These are phyloP conservation scores for Beauveria sp. DNA, from an alignment of 2,329 filamentous ascomycete genomes.

Conservation along the genomic window DNA sequence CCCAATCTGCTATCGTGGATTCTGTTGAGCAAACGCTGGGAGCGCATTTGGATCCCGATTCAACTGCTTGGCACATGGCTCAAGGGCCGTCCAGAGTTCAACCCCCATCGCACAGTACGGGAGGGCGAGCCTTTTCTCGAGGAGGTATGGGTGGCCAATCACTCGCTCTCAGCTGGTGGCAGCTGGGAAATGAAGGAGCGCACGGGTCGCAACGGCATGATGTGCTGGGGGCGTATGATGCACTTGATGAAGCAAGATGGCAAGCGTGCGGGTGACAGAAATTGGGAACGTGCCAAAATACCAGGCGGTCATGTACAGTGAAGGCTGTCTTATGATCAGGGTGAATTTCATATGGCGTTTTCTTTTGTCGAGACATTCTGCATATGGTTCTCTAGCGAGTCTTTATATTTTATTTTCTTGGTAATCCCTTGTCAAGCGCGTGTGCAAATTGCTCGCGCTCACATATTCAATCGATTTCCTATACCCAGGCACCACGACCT, in stretches of 20 bases:
- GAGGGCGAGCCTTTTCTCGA: constrained; percentile 48
- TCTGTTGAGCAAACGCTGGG: constrained; percentile 52
- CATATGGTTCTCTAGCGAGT: not conserved
- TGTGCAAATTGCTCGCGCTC: not conserved
- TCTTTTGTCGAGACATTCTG: not conserved
- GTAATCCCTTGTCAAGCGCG: not conserved
- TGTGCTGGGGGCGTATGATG: constrained; percentile 48
- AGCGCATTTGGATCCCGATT: constrained; percentile 53
- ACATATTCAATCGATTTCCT: not conserved
- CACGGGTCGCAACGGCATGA: constrained; percentile 42
- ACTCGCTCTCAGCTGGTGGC: constrained; percentile 15
- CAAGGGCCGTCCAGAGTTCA: constrained; percentile 49
- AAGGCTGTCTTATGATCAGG: not conserved
- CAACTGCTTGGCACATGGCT: constrained; percentile 52
- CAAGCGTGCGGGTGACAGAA: constrained; percentile 12
- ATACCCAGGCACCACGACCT: not conserved
- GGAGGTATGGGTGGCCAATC: constrained; percentile 36
- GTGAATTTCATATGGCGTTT: not conserved
- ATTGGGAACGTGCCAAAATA: constrained; percentile 4
- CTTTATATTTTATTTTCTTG: not conserved
- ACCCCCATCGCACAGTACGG: constrained; percentile 51
- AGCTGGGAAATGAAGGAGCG: constrained; percentile 35
- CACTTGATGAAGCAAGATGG: constrained; percentile 23
- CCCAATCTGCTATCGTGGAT: constrained; percentile 50
- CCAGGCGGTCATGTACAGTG: not conserved